Evolutionary conservation across 768 basidiomycete species (phyloP).

Genomic region (Rickenella mellea): DNA sequence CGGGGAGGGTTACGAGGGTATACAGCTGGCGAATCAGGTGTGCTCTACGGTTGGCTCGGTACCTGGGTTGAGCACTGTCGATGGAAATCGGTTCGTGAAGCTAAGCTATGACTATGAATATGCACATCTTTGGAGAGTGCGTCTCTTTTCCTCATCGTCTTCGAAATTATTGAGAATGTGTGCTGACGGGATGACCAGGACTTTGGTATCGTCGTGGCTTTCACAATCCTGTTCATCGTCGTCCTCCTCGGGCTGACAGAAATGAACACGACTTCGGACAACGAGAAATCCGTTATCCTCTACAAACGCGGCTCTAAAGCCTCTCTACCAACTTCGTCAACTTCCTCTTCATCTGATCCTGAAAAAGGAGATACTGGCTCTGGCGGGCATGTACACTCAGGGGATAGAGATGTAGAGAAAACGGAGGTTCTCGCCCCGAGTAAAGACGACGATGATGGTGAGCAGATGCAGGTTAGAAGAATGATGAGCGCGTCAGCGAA

Average conservation of each 20-base stretch:
- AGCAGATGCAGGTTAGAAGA: conserved; percentile 4
- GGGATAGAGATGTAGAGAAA: conserved; percentile 21
- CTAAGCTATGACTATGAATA: conserved; percentile 33
- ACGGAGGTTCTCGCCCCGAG: conserved; percentile 4
- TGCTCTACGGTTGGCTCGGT: conserved; percentile 64
- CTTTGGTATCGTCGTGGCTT: conserved; percentile 61
- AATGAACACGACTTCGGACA: conserved; percentile 28
- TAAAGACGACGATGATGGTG: conserved; percentile 5
- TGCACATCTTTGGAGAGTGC: conserved; percentile 40
- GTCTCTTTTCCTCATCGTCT: conserved; percentile 18
- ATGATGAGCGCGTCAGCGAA: conserved; percentile 8
- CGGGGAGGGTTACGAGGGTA: conserved; percentile 50
- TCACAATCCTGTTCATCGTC: conserved; percentile 47
- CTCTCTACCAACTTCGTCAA: not conserved
- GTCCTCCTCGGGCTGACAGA: conserved; percentile 54
- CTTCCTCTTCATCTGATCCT: not conserved
- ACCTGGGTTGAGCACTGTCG: conserved; percentile 49
- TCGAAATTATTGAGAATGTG: conserved; percentile 17
- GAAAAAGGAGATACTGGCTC: not conserved
- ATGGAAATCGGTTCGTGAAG: conserved; percentile 47
- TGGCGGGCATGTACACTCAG: conserved; percentile 15
- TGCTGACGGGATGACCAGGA: conserved; percentile 27
- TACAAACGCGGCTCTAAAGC: conserved; percentile 52
- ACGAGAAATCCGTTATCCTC: conserved; percentile 37
- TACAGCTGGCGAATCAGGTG: conserved; percentile 56